A percentile compares a stretch with the other conserved stretches of the same genome.
Evolutionary conservation across 495 filamentous ascomycete species (phyloP).

Genomic region (Amniculicola lignicola): DNA sequence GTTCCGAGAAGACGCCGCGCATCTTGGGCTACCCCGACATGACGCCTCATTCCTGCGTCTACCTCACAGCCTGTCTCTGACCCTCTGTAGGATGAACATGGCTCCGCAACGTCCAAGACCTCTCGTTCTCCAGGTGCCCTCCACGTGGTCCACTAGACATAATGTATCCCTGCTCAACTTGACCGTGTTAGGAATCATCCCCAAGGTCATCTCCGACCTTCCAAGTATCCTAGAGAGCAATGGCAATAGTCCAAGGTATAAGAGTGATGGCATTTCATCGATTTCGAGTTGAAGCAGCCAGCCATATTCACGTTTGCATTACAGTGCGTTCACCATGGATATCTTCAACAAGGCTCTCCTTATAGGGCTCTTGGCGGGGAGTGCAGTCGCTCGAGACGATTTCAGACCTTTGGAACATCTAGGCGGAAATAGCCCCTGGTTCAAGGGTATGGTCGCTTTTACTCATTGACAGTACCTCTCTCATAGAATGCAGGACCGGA

Average conservation of each 20-base stretch:
- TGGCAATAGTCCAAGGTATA: background rate
- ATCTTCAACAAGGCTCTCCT: background rate
- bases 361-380: background rate
- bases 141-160: conserved; percentile 11
- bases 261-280: no score
- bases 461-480: background rate
- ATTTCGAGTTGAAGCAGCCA: no score
- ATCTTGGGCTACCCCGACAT: no score
- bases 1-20: no score
- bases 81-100: background rate
- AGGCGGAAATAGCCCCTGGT: conserved; percentile 56
- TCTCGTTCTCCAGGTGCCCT: no score
- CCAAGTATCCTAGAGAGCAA: no score
- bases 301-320: no score
- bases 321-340: conserved; percentile 3
- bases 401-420: conserved; percentile 47
- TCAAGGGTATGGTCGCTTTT: conserved; percentile 31
- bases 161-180: background rate
- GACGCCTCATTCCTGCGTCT: no score
- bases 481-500: conserved; percentile 46
- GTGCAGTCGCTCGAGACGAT: background rate
- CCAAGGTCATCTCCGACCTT: conserved; percentile 20
- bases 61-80: background rate
- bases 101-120: background rate
- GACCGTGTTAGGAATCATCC: conserved; percentile 8